Percentiles rank a stretch among this genome's conserved stretches.
These are phyloP conservation scores for Aspergillus sergii DNA, from an alignment of 2,329 filamentous ascomycete species.

Conservation along the genomic window DNA sequence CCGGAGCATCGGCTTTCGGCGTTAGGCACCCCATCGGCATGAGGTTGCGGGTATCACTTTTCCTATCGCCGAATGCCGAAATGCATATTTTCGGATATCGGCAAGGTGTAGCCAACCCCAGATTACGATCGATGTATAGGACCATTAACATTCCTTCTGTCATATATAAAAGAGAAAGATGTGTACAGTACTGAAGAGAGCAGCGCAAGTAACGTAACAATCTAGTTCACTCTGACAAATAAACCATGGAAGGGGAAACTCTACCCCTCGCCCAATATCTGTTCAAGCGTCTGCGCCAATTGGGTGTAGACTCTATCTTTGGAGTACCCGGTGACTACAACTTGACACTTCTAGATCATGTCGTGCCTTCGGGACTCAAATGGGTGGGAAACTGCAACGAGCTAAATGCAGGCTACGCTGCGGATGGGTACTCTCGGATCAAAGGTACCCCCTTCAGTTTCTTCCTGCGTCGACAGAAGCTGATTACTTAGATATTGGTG, in stretches of 20 bases:
- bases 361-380: constrained; percentile 43
- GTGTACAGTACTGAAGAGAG: neutral
- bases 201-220: neutral
- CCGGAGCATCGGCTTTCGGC: neutral
- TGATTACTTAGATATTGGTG: neutral
- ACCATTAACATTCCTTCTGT: neutral
- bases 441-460: constrained; percentile 13
- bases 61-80: neutral
- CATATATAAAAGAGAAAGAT: neutral
- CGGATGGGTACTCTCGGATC: constrained; percentile 35
- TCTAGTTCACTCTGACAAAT: neutral
- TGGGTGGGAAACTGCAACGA: constrained; percentile 62
- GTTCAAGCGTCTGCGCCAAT: neutral
- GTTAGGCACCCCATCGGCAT: neutral
- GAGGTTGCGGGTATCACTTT: neutral
- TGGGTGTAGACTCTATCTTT: neutral
- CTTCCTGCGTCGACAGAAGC: neutral
- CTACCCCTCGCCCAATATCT: neutral
- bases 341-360: neutral
- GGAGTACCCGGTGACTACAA: neutral
- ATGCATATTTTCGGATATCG: neutral
- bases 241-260: neutral
- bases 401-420: constrained; percentile 58
- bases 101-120: neutral
- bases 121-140: neutral